Conservation (phyloP, 208 protist genomes). For the Tritrichomonas musculus region DNA sequence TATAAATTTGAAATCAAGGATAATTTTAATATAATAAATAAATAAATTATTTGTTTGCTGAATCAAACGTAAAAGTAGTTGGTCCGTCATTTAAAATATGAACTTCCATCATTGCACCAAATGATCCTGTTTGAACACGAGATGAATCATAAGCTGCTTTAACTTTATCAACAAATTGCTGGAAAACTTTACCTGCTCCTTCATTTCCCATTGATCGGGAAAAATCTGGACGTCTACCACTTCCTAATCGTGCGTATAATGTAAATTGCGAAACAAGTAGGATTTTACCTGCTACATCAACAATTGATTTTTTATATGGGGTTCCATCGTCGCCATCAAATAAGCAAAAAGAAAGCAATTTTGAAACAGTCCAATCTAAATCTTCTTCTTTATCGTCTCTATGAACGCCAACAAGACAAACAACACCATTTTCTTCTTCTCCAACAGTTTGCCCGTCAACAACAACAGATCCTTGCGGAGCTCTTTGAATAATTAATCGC, state of each 20-base stretch:
- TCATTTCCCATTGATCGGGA: not conserved
- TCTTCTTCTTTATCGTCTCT: not conserved
- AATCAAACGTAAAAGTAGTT: not conserved
- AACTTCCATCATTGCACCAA: conserved; percentile 33
- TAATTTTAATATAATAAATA: no score
- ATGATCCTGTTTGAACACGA: not conserved
- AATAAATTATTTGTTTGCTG: not conserved
- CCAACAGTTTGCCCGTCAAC: conserved; percentile 22
- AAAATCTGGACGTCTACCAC: conserved; percentile 12
- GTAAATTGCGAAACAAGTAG: conserved; percentile 26
- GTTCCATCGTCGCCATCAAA: not conserved
- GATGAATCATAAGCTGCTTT: not conserved
- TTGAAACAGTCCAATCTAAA: not conserved
- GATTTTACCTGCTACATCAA: not conserved
- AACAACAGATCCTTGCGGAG: not conserved
- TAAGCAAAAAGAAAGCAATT: not conserved
- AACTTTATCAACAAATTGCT: not conserved
- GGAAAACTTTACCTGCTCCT: not conserved
- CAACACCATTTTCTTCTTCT: not conserved
- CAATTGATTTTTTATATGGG: not conserved
- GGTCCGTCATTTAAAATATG: conserved; percentile 5
- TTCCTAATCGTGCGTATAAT: not conserved
- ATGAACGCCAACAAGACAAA: conserved; percentile 9
- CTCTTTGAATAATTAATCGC: not conserved
- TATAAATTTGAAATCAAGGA: no score